These are phyloP conservation scores for Trichoderma sp. DNA, from an alignment of 2,329 filamentous ascomycete species.

Conservation along the genomic window DNA sequence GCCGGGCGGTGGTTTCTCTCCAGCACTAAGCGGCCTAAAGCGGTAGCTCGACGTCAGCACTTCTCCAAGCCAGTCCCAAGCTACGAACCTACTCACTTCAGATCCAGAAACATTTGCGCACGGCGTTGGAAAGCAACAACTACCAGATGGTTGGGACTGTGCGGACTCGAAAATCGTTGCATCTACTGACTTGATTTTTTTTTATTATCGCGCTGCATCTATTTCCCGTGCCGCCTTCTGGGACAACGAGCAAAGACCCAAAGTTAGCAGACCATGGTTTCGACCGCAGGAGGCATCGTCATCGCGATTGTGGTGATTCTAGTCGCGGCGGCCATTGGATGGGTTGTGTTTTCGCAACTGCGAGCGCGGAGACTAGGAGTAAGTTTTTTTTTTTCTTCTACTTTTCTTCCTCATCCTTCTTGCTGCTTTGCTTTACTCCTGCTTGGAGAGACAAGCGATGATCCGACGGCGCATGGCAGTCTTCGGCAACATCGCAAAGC, in stretches of 20 bases:
- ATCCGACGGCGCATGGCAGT: constrained; percentile 9
- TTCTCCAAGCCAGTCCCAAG: background rate
- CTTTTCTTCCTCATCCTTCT: background rate
- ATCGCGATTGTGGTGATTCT: constrained; percentile 70
- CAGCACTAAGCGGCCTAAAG: constrained; percentile 18
- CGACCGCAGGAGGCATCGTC: constrained; percentile 68
- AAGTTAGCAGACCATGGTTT: constrained; percentile 52
- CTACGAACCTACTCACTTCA: background rate
- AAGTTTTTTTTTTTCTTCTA: constrained; percentile 43
- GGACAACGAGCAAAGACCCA: background rate
- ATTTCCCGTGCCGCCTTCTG: background rate
- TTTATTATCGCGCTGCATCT: background rate
- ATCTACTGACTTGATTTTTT: background rate
- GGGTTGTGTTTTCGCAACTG: constrained; percentile 72
- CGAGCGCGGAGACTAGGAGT: constrained; percentile 74
- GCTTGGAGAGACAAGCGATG: background rate
- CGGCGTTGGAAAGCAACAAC: background rate
- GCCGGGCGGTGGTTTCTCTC: background rate
- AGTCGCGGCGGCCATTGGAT: constrained; percentile 61
- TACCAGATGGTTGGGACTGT: background rate
- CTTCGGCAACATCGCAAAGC: background rate
- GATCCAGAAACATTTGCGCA: background rate
- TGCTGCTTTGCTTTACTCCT: background rate
- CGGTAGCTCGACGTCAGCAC: constrained; percentile 25
- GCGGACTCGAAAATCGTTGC: background rate